phyloP scores from a whole-genome alignment of 352 stramenopile species.

The Phytopythium boreale region DNA sequence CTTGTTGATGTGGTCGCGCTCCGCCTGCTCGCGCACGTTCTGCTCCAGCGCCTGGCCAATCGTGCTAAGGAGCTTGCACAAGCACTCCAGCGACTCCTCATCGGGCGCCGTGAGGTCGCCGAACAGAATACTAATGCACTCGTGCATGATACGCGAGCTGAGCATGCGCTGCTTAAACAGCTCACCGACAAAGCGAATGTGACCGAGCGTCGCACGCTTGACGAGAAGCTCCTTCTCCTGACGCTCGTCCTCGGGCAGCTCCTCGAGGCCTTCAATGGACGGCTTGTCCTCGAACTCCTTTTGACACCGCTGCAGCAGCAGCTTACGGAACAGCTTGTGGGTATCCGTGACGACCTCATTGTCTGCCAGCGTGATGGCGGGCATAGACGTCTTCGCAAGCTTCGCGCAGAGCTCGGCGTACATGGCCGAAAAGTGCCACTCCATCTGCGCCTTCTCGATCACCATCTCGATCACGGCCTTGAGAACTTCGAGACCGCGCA shows the following conservation, averaged over 20 bases:
- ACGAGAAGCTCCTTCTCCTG: slow-evolving; percentile 78
- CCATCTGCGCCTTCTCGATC: slow-evolving; percentile 94
- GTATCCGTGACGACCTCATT: slow-evolving; percentile 63
- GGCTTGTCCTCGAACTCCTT: slow-evolving; percentile 92
- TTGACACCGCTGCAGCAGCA: slow-evolving; percentile 92
- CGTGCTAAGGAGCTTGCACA: slow-evolving; percentile 92
- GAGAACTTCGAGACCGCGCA: slow-evolving; percentile 78
- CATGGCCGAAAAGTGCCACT: slow-evolving; percentile 96
- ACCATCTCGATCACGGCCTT: slow-evolving; percentile 91
- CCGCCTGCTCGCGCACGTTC: slow-evolving; percentile 42
- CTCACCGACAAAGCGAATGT: slow-evolving; percentile 97
- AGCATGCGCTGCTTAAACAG: slow-evolving; percentile 95
- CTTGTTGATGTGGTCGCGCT: slow-evolving; percentile 55
- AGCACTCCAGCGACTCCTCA: slow-evolving; percentile 95
- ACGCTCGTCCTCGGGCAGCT: slow-evolving; percentile 43
- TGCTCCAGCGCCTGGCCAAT: slow-evolving; percentile 89
- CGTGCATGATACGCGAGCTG: slow-evolving; percentile 94
- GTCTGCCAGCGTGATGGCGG: slow-evolving; percentile 61
- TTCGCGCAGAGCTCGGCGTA: slow-evolving; percentile 94
- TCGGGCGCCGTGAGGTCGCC: slow-evolving; percentile 79
- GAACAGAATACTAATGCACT: slow-evolving; percentile 83
- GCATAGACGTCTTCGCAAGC: slow-evolving; percentile 86
- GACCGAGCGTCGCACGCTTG: slow-evolving; percentile 83
- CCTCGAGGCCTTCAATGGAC: slow-evolving; percentile 62
- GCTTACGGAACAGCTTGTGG: slow-evolving; percentile 93